Evolutionary conservation across 768 basidiomycete genomes (phyloP).

Genomic region (Podaxis carcinomalis): DNA sequence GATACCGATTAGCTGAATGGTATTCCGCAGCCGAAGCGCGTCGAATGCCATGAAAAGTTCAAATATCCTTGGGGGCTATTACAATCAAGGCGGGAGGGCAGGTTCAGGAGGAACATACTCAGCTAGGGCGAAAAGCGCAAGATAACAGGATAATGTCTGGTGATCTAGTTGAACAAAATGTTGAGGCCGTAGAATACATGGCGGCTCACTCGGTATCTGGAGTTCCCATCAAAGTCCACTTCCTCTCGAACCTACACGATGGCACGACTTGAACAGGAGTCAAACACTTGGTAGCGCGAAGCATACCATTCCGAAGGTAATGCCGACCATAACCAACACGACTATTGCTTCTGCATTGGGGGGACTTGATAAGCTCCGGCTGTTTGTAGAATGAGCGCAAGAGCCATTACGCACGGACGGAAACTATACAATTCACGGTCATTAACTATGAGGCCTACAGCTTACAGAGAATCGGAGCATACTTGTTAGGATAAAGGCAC

Average conservation of each 20-base stretch:
- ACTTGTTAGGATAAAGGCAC: slow-evolving; percentile 70
- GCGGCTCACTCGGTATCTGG: slow-evolving; percentile 48
- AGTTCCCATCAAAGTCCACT: slow-evolving; percentile 33
- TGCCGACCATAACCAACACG: slow-evolving; percentile 70
- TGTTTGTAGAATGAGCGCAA: neutral
- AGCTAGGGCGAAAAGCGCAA: slow-evolving; percentile 78
- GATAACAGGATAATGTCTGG: slow-evolving; percentile 80
- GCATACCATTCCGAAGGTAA: slow-evolving; percentile 63
- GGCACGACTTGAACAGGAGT: neutral
- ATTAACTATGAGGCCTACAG: neutral
- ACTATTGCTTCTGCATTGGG: slow-evolving; percentile 59
- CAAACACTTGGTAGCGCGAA: neutral
- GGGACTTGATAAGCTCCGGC: neutral
- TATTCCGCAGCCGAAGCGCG: slow-evolving; percentile 74
- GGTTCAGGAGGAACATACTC: slow-evolving; percentile 45
- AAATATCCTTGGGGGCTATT: slow-evolving; percentile 50
- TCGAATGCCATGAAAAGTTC: slow-evolving; percentile 79
- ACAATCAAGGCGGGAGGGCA: neutral
- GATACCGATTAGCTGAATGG: slow-evolving; percentile 75
- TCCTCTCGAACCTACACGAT: slow-evolving; percentile 40
- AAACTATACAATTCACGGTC: slow-evolving; percentile 30
- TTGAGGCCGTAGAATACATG: neutral
- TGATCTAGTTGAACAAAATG: neutral
- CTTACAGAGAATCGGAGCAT: slow-evolving; percentile 20
- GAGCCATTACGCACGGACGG: slow-evolving; percentile 48